Conservation (phyloP, 75 land plant species). For the Chamaecyparis obtusa region DNA sequence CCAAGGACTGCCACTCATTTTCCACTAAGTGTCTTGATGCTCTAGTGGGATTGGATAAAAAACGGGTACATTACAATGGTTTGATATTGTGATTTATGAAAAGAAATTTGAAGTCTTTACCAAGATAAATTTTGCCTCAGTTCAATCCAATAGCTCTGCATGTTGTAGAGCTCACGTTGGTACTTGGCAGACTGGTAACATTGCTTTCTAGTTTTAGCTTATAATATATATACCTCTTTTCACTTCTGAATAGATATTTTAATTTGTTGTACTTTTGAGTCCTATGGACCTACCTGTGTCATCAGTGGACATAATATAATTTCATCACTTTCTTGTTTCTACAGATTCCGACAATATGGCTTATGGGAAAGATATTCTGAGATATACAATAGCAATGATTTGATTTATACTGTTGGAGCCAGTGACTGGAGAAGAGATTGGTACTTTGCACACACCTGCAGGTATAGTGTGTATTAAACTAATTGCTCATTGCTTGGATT, state of each 20-base stretch:
- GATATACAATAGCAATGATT: constrained; percentile 12
- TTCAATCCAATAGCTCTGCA: too few relatives aligned
- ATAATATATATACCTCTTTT: not conserved
- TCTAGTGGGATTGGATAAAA: too few relatives aligned
- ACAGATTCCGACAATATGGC: constrained; percentile 20
- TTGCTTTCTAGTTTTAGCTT: too few relatives aligned
- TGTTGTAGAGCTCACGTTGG: too few relatives aligned
- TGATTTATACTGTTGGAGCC: constrained; percentile 21
- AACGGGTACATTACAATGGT: too few relatives aligned
- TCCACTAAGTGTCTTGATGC: too few relatives aligned
- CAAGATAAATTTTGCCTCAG: too few relatives aligned
- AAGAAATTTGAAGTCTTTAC: too few relatives aligned
- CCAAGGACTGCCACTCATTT: too few relatives aligned
- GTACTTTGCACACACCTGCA: constrained; percentile 27
- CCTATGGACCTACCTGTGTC: not conserved
- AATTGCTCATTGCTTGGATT: not conserved
- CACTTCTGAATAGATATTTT: not conserved
- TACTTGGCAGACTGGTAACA: too few relatives aligned
- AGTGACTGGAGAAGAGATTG: constrained; percentile 33
- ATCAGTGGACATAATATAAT: too few relatives aligned
- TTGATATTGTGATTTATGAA: too few relatives aligned
- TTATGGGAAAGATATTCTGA: constrained; percentile 29
- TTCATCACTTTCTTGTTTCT: not conserved
- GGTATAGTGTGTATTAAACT: not conserved
- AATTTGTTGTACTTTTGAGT: not conserved